A percentile compares a stretch with the other conserved stretches of the same genome.
Evolutionary conservation across 2,329 filamentous ascomycete species (phyloP).

Genomic region (Fusarium beomiforme): DNA sequence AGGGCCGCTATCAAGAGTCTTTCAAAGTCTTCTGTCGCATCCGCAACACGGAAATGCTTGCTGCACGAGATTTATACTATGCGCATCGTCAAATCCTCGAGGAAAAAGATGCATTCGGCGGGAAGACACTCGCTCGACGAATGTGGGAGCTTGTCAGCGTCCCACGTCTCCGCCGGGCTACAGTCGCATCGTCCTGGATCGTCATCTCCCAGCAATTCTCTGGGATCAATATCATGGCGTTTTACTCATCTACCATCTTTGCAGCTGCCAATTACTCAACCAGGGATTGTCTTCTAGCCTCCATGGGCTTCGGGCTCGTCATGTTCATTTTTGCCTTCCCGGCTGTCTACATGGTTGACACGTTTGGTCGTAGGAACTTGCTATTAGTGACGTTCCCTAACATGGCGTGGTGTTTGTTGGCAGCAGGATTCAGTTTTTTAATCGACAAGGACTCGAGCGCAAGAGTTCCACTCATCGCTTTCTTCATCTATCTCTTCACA

Average conservation of each 20-base stretch:
- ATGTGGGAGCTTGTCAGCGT: constrained; percentile 60
- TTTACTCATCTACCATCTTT: constrained; percentile 62
- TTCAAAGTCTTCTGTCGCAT: constrained; percentile 65
- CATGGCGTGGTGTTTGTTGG: constrained; percentile 45
- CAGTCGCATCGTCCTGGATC: constrained; percentile 44
- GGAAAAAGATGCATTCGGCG: constrained; percentile 48
- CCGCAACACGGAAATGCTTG: constrained; percentile 66
- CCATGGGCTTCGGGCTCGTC: constrained; percentile 63
- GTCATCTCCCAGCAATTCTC: constrained; percentile 46
- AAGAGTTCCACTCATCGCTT: constrained; percentile 56
- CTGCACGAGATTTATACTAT: constrained; percentile 70
- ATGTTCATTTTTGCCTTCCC: constrained; percentile 64
- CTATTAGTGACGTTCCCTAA: constrained; percentile 47
- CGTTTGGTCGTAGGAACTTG: constrained; percentile 59
- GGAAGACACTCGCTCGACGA: constrained; percentile 48
- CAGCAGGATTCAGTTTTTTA: constrained; percentile 56
- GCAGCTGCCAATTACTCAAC: constrained; percentile 55
- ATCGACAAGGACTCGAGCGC: constrained; percentile 53
- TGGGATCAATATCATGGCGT: constrained; percentile 52
- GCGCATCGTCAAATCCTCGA: constrained; percentile 48
- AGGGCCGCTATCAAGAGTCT: constrained; percentile 62
- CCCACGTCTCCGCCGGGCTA: constrained; percentile 57
- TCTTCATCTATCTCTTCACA: constrained; percentile 63
- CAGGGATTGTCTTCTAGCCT: constrained; percentile 56
- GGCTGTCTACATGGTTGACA: constrained; percentile 64